Evolutionary conservation across 129 eudicot species (phyloP).

Genomic region (Pulicaria dysenterica): DNA sequence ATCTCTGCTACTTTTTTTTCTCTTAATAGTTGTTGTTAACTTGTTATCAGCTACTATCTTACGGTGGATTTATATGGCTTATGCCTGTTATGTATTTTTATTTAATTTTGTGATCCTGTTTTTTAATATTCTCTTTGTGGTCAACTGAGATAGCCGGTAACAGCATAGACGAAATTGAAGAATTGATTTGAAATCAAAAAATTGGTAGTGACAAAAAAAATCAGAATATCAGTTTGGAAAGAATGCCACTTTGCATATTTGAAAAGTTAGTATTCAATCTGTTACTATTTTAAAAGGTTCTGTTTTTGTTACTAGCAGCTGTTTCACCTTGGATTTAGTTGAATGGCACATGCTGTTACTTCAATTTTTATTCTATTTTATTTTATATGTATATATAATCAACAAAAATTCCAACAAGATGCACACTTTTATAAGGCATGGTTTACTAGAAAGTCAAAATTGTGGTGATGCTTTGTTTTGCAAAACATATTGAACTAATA

Average conservation of each 20-base stretch:
- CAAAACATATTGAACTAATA: no score
- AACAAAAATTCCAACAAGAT: no score
- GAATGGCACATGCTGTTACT: no score
- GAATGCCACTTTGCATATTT: no score
- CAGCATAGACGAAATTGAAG: neutral
- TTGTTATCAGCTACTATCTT: neutral
- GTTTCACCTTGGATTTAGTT: no score
- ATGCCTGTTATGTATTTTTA: neutral
- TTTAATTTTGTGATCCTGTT: no score
- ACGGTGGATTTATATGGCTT: neutral
- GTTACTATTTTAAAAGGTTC: no score
- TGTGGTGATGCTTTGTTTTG: no score
- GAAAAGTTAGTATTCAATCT: no score
- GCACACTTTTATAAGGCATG: neutral
- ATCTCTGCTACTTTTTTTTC: neutral
- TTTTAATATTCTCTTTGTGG: neutral
- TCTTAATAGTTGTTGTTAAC: neutral
- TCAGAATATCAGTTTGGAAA: neutral
- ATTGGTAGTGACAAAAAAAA: constrained; percentile 7
- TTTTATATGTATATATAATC: no score
- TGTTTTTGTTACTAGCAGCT: no score
- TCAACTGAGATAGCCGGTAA: neutral
- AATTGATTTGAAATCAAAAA: constrained; percentile 12
- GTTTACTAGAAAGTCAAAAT: neutral
- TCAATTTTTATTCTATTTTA: no score